These are phyloP conservation scores for Scenedesmus sp. DNA, from an alignment of 163 green algal genomes.

Conservation along the genomic window DNA sequence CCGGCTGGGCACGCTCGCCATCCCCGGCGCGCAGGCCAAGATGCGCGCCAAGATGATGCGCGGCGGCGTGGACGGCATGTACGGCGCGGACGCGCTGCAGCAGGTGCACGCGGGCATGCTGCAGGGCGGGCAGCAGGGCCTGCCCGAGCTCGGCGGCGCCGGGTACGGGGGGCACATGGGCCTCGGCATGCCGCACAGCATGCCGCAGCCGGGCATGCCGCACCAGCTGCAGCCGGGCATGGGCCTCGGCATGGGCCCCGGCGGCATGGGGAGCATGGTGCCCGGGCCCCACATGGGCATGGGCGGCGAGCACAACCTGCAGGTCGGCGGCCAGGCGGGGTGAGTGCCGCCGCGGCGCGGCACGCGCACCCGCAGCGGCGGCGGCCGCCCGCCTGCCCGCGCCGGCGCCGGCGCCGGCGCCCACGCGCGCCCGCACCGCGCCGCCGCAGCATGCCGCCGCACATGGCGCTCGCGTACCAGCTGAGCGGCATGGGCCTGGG, in stretches of 20 bases:
- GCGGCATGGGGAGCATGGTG: slow-evolving; percentile 7
- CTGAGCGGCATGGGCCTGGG: slow-evolving; percentile 36
- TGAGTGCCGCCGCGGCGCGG: neutral
- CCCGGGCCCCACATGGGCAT: neutral
- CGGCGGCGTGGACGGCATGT: neutral
- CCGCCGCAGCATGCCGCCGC: slow-evolving; percentile 26
- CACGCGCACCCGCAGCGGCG: slow-evolving; percentile 16
- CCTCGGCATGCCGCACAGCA: slow-evolving; percentile 5
- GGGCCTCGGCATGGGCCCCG: slow-evolving; percentile 17
- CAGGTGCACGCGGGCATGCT: slow-evolving; percentile 23
- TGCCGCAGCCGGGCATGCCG: slow-evolving; percentile 18
- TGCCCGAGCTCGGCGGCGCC: neutral
- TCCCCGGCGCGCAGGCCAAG: slow-evolving; percentile 63
- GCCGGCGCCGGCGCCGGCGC: no score
- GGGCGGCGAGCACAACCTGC: neutral
- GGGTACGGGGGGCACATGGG: neutral
- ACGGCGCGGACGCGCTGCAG: slow-evolving; percentile 8
- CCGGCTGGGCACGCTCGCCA: slow-evolving; percentile 60
- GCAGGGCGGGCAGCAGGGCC: neutral
- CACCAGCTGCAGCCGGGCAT: slow-evolving; percentile 23
- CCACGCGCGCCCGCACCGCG: no score
- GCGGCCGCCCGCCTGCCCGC: no score
- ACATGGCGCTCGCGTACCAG: slow-evolving; percentile 47
- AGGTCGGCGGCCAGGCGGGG: neutral
- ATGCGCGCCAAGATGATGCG: slow-evolving; percentile 55